A percentile compares a stretch with the other conserved stretches of the same genome.
Evolutionary conservation across 345 rosid genomes (phyloP).

Genomic region (Microthlaspi erraticum): DNA sequence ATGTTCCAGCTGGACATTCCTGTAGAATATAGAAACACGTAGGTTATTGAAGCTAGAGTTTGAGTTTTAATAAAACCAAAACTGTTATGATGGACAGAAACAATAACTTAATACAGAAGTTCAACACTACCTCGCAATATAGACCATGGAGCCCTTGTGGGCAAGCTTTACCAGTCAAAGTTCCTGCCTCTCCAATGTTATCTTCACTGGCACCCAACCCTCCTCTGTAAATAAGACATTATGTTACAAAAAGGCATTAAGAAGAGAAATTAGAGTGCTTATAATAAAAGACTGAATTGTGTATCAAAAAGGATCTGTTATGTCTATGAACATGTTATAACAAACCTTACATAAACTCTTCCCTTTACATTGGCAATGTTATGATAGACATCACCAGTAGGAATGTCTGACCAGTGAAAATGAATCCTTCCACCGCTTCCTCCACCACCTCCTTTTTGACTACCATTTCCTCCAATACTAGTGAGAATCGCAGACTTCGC

Average conservation of each 20-base stretch:
- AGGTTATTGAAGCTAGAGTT: constrained; percentile 7
- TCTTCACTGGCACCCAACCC: constrained; percentile 73
- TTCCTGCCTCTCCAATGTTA: constrained; percentile 70
- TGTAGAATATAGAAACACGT: constrained; percentile 41
- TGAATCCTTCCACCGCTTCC: constrained; percentile 98
- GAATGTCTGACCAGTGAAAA: constrained; percentile 88
- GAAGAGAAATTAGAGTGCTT: constrained; percentile 17
- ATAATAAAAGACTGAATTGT: not conserved
- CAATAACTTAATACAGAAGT: constrained; percentile 3
- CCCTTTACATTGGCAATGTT: constrained; percentile 86
- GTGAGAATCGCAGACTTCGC: constrained; percentile 63
- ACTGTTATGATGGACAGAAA: constrained; percentile 10
- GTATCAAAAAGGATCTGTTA: not conserved
- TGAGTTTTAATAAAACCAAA: not conserved
- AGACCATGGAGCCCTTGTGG: constrained; percentile 87
- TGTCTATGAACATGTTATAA: constrained; percentile 21
- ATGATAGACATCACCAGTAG: constrained; percentile 72
- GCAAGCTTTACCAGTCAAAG: constrained; percentile 87
- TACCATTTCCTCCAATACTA: constrained; percentile 81
- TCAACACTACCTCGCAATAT: constrained; percentile 72
- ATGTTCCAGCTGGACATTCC: constrained; percentile 97
- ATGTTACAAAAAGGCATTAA: not conserved
- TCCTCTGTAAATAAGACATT: constrained; percentile 59
- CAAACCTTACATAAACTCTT: constrained; percentile 72
- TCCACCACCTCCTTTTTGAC: constrained; percentile 81